Percentiles rank a stretch among this genome's conserved stretches.
These are phyloP conservation scores for Pseudozyma sp. DNA, from an alignment of 1,284 basidiomycete species.

Conservation along the genomic window DNA sequence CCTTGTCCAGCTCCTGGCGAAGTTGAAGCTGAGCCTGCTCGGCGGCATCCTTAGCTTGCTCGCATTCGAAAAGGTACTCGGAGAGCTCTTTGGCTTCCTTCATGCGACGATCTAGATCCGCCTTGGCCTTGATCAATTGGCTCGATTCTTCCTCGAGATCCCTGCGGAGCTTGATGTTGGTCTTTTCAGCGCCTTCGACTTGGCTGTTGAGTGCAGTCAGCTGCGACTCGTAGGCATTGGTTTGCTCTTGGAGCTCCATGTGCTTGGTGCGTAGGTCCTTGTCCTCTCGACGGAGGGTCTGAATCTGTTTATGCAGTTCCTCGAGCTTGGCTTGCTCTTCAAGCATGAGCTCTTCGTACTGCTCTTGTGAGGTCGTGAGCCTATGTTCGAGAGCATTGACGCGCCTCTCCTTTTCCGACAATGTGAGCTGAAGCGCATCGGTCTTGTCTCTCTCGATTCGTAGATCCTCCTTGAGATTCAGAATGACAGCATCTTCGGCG, in stretches of 20 bases:
- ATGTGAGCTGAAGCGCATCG: conserved; percentile 39
- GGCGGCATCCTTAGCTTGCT: conserved; percentile 27
- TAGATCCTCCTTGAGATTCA: conserved; percentile 44
- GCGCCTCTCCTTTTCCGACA: conserved; percentile 45
- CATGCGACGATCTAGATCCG: conserved; percentile 32
- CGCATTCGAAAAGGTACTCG: conserved; percentile 40
- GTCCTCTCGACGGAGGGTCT: conserved; percentile 40
- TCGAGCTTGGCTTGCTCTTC: conserved; percentile 44
- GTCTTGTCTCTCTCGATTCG: conserved; percentile 46
- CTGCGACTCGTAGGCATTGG: conserved; percentile 34
- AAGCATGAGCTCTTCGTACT: conserved; percentile 43
- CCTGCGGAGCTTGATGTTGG: conserved; percentile 31
- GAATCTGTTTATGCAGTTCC: conserved; percentile 40
- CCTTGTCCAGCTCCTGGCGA: conserved; percentile 36
- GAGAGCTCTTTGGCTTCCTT: conserved; percentile 42
- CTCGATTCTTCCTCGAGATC: conserved; percentile 45
- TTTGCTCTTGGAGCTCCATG: conserved; percentile 41
- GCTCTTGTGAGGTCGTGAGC: conserved; percentile 45
- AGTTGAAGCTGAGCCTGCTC: conserved; percentile 17
- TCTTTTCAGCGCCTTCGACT: conserved; percentile 36
- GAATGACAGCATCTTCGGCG: conserved; percentile 32
- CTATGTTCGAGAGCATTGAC: conserved; percentile 44
- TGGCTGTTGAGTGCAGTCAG: conserved; percentile 36
- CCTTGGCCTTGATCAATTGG: conserved; percentile 31
- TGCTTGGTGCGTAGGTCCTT: conserved; percentile 39